Base-by-base conservation (phyloP, 2,329 filamentous ascomycete species). In the Ceratocystis papillata region DNA sequence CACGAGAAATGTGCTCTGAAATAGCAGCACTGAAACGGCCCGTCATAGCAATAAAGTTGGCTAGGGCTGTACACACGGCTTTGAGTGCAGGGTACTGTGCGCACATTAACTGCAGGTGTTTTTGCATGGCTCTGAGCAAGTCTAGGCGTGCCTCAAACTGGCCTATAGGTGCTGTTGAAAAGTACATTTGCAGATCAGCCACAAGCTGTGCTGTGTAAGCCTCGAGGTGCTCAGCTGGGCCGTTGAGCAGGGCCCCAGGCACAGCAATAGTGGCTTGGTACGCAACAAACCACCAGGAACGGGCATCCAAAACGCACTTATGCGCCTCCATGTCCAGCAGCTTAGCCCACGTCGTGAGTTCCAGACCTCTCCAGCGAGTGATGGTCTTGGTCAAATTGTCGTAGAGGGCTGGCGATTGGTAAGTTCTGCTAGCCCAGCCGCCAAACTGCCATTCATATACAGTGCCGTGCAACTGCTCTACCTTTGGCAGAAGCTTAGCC, bases 271-370 rank as follows among this genome's bases (percentile, higher is more conserved):
- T 84, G 3, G 87, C 90, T 75, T 97, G 90, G 72, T 96, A 99
- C 0, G 93, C 91, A 68, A 97, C 82, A 71, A 96, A 99, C 87
- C 92, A 99, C 94, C 94, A 99, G 17, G 88, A 87, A 71, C 86
- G 87, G 1, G 93, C 91, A 72, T 90, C 87, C 62, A 89, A 83
- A 25, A 86, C 79, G 71, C 87, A 91, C 71, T 88, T 90, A 64
- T 83, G 80, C 46, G 85, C 81, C 74, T 99, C 94, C 74, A 89
- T 85, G 70, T 96, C 90, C 68, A 99, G 87, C 2, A 99, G 76
- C 53, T 87, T 88, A 45, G 89, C 86, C 94, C 94, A 99, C 0
- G 93, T 96, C 0, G 89, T 88, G 30, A 99, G 79, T 73, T 99
- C 94, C 41, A 99, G 79, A 67, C 92, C 87, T 69, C 94, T 84